phyloP scores from a whole-genome alignment of 1,284 basidiomycete species.

The Ustilago loliicola region DNA sequence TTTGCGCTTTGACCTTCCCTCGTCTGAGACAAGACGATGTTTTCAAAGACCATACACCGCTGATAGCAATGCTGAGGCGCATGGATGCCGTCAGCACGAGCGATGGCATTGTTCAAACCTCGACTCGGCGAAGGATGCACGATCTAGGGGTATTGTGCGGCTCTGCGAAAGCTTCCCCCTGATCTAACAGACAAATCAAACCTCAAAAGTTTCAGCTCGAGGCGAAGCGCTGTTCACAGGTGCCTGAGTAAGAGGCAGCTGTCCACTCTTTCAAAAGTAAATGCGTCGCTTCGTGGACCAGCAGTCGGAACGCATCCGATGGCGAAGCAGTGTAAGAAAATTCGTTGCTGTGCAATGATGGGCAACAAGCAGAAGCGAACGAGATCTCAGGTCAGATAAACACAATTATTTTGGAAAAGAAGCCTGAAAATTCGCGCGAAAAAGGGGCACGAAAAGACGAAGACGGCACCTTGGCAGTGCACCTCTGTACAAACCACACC shows the following conservation, averaged over 20 bases:
- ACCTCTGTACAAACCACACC: neutral
- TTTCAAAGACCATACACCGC: neutral
- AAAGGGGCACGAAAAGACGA: neutral
- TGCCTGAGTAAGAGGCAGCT: no score
- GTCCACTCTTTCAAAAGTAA: no score
- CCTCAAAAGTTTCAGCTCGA: neutral
- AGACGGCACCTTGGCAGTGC: neutral
- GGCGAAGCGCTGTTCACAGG: neutral
- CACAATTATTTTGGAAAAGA: neutral
- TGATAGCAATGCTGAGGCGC: neutral
- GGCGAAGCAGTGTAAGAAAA: no score
- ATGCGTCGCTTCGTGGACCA: no score
- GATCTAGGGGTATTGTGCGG: neutral
- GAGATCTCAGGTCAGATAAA: no score
- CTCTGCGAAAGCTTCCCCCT: neutral
- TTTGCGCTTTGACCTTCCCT: neutral
- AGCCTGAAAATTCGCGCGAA: neutral
- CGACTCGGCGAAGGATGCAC: neutral
- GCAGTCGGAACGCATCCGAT: no score
- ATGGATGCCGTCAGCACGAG: neutral
- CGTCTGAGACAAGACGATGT: neutral
- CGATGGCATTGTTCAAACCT: neutral
- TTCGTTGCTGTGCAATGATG: constrained; percentile 5
- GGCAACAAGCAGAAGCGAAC: constrained; percentile 19
- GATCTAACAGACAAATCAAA: neutral